Evolutionary conservation across 805 yeast species (phyloP).

Genomic region (Sugiyamaella boreocaroliniensis): DNA sequence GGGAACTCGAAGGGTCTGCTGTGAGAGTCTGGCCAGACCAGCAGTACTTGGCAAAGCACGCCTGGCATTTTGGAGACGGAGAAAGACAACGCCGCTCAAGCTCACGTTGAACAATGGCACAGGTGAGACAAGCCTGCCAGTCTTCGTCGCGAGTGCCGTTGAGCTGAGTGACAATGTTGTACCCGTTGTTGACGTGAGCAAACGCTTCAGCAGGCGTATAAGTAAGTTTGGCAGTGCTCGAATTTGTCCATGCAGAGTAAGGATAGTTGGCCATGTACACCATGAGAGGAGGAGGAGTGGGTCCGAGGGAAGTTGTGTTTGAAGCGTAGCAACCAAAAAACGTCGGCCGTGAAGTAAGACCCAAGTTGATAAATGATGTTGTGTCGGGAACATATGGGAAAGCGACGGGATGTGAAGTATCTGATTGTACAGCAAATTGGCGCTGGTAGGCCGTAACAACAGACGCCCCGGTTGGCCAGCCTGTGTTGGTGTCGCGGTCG

Average conservation of each 20-base stretch:
- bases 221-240: slow-evolving; percentile 61
- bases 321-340: slow-evolving; percentile 75
- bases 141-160: slow-evolving; percentile 65
- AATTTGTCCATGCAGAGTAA: slow-evolving; percentile 56
- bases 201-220: slow-evolving; percentile 54
- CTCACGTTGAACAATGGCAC: slow-evolving; percentile 78
- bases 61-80: slow-evolving; percentile 63
- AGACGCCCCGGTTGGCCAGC: slow-evolving; percentile 31
- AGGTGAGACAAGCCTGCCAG: slow-evolving; percentile 72
- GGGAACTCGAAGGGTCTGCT: slow-evolving; percentile 7
- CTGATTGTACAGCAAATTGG: slow-evolving; percentile 24
- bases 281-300: slow-evolving; percentile 56
- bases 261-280: slow-evolving; percentile 75
- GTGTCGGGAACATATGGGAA: slow-evolving; percentile 17
- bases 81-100: slow-evolving; percentile 60
- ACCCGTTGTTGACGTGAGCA: slow-evolving; percentile 66
- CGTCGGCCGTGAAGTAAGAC: slow-evolving; percentile 44
- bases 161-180: slow-evolving; percentile 60
- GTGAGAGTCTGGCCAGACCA: slow-evolving; percentile 50
- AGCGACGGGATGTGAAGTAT: slow-evolving; percentile 1
- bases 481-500: slow-evolving; percentile 30
- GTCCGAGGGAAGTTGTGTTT: slow-evolving; percentile 46
- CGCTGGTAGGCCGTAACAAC: slow-evolving; percentile 24
- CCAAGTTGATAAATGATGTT: slow-evolving; percentile 13
- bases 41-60: slow-evolving; percentile 70